Percentiles rank a stretch among this genome's conserved stretches.
Evolutionary conservation across 75 land plant genomes (phyloP).

Genomic region (Pseudotsuga menziesii): DNA sequence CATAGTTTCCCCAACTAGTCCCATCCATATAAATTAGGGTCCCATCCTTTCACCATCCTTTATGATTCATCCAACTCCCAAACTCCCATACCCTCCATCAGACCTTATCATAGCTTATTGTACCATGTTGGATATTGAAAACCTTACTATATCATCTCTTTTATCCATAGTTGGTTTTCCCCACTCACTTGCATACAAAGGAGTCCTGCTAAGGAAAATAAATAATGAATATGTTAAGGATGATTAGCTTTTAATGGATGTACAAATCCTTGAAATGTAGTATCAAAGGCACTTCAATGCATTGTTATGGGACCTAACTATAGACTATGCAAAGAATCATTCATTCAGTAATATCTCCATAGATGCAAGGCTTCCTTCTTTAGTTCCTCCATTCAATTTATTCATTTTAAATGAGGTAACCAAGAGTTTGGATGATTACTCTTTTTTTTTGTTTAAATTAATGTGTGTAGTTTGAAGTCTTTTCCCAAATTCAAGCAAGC

Average conservation of each 20-base stretch:
- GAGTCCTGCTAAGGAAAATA: constrained; percentile 42
- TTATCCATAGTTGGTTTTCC: not conserved
- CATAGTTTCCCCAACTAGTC: no score
- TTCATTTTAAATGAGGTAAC: constrained; percentile 94
- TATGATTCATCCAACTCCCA: no score
- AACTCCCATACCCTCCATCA: no score
- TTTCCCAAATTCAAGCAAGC: constrained; percentile 62
- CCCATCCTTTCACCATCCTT: no score
- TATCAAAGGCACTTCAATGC: constrained; percentile 44
- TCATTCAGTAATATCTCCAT: constrained; percentile 76
- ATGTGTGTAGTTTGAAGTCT: constrained; percentile 74
- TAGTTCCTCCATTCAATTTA: constrained; percentile 84
- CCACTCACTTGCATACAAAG: constrained; percentile 28
- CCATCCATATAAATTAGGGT: no score
- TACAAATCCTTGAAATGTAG: constrained; percentile 68
- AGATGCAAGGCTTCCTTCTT: constrained; percentile 91
- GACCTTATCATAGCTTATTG: no score
- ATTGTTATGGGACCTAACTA: constrained; percentile 47
- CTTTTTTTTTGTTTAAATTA: constrained; percentile 71
- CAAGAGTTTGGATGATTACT: constrained; percentile 56
- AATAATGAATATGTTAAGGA: constrained; percentile 48
- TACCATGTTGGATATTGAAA: no score
- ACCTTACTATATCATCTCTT: not conserved
- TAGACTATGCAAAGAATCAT: constrained; percentile 50
- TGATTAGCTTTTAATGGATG: constrained; percentile 54